Conservation (phyloP, 495 filamentous ascomycete genomes). For the Saxophila tyrrhenica region DNA sequence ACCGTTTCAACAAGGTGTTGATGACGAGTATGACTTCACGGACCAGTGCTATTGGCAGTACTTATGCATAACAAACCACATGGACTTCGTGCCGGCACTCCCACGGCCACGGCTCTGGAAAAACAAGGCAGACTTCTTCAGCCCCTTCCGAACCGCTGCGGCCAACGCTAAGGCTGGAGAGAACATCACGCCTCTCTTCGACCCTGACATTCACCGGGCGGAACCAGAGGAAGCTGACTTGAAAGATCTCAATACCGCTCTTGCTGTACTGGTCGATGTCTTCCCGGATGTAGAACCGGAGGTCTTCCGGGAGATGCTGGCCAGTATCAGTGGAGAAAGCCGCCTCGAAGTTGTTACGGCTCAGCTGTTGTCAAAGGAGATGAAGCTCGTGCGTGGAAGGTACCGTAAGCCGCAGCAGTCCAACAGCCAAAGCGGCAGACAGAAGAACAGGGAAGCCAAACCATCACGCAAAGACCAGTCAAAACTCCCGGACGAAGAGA, state of each 20-base stretch:
- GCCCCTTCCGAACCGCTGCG: conserved; percentile 7
- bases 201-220: conserved; percentile 5
- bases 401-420: conserved; percentile 23
- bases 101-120: conserved; percentile 12
- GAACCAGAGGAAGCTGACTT: conserved; percentile 43
- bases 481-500: conserved; percentile 40
- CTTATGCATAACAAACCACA: background rate
- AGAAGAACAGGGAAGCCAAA: background rate
- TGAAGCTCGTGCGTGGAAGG: conserved; percentile 61
- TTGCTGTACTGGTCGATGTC: conserved; percentile 58
- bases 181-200: conserved; percentile 16
- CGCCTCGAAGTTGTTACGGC: conserved; percentile 77
- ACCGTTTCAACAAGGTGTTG: no score
- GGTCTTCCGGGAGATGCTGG: conserved; percentile 84
- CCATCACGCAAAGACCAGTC: conserved; percentile 5
- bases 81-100: conserved; percentile 7
- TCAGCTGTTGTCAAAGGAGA: conserved; percentile 64
- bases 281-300: conserved; percentile 84
- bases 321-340: conserved; percentile 70
- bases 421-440: background rate
- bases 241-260: conserved; percentile 60
- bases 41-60: background rate
- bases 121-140: conserved; percentile 18
- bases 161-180: conserved; percentile 6
- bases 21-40: no score